Percentiles rank a stretch among this genome's conserved stretches.
These are phyloP conservation scores for Parafenestella ontariensis DNA, from an alignment of 2,329 filamentous ascomycete species.

Conservation along the genomic window DNA sequence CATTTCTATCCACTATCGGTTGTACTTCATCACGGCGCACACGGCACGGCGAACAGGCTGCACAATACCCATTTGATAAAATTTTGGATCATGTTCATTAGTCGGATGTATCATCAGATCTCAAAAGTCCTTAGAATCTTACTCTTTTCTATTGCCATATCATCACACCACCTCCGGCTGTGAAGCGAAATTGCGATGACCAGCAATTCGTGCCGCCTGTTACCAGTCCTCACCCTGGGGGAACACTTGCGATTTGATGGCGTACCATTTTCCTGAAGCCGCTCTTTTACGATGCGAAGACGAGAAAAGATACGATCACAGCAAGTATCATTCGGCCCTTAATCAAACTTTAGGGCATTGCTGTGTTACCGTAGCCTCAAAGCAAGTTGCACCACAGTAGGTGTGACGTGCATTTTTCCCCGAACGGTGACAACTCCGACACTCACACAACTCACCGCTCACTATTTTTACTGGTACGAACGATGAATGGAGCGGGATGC, in stretches of 20 bases:
- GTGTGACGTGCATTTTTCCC: conserved; percentile 7
- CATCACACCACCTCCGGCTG: conserved; percentile 11
- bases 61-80: conserved; percentile 44
- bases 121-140: conserved; percentile 12
- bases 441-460: conserved; percentile 8
- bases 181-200: conserved; percentile 15
- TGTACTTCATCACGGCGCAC: conserved; percentile 41
- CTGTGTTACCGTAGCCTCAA: conserved; percentile 10
- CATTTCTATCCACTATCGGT: conserved; percentile 18
- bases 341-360: conserved; percentile 5
- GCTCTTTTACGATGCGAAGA: background rate
- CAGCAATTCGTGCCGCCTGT: background rate
- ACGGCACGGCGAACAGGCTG: conserved; percentile 31
- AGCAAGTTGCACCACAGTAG: conserved; percentile 4
- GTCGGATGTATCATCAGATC: conserved; percentile 36
- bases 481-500: conserved; percentile 8
- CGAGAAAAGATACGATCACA: background rate
- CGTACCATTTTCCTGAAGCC: background rate
- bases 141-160: background rate
- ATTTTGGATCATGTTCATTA: conserved; percentile 28
- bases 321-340: background rate
- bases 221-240: background rate
- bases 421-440: conserved; percentile 30
- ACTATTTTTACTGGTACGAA: conserved; percentile 14
- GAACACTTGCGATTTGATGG: background rate